A percentile compares a stretch with the other conserved stretches of the same genome.
phyloP scores from a whole-genome alignment of 2,329 filamentous ascomycete species.

The Xylariaceae sp. region DNA sequence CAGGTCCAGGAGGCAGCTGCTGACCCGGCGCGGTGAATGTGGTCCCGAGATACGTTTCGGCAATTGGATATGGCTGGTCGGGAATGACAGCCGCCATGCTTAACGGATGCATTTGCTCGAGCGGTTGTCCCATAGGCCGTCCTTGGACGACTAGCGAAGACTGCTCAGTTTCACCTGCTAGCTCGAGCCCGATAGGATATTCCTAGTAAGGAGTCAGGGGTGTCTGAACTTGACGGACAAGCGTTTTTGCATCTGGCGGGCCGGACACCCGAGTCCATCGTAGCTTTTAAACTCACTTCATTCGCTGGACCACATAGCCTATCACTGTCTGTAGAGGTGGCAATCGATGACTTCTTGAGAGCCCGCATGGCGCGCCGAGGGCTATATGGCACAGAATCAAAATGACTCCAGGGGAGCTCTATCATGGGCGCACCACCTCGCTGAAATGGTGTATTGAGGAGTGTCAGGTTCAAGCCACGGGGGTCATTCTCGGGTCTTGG shows the following conservation, averaged over 20 bases:
- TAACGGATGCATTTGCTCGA: not conserved
- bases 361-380: not conserved
- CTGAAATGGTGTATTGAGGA: not conserved
- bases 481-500: not conserved
- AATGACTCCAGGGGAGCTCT: slow-evolving; percentile 6
- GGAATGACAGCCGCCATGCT: not conserved
- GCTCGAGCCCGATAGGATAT: not conserved
- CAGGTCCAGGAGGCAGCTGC: not conserved
- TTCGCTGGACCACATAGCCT: not conserved
- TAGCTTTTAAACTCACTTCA: slow-evolving; percentile 6
- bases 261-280: not conserved
- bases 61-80: not conserved
- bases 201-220: slow-evolving; percentile 3
- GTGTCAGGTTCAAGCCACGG: not conserved
- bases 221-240: not conserved
- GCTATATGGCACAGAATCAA: not conserved
- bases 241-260: not conserved
- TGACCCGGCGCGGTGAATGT: not conserved
- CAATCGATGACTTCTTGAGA: not conserved
- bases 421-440: not conserved
- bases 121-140: not conserved
- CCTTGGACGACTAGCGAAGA: not conserved
- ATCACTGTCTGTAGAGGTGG: not conserved
- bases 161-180: not conserved
- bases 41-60: not conserved